Conservation (phyloP, 805 yeast species). For the Zygosaccharomyces pseudorouxii region DNA sequence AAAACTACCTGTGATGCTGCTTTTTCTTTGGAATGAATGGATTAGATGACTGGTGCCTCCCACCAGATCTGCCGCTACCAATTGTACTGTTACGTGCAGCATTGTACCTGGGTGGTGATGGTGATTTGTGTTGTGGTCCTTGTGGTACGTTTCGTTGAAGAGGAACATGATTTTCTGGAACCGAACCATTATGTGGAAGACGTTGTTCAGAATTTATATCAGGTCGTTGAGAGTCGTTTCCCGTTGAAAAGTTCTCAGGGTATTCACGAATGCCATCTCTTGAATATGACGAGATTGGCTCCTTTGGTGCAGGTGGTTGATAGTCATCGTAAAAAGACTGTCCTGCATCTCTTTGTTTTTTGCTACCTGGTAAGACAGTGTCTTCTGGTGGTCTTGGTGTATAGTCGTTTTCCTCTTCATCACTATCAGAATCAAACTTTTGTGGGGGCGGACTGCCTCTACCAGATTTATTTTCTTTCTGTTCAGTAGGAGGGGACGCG, state of each 20-base stretch:
- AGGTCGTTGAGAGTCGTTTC: background rate
- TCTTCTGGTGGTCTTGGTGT: slow-evolving; percentile 7
- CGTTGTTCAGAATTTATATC: background rate
- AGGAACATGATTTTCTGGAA: background rate
- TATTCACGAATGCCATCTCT: background rate
- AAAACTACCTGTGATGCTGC: slow-evolving; percentile 11
- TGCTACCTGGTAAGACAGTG: background rate
- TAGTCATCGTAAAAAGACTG: background rate
- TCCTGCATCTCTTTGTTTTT: background rate
- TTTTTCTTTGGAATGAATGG: slow-evolving; percentile 28
- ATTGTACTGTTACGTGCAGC: slow-evolving; percentile 8
- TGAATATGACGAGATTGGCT: background rate
- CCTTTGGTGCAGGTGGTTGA: background rate
- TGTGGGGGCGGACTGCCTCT: background rate
- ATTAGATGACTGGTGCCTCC: slow-evolving; percentile 14
- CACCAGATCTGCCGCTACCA: slow-evolving; percentile 6
- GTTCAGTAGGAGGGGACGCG: background rate
- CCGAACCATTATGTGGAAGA: background rate
- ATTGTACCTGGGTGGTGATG: slow-evolving; percentile 1
- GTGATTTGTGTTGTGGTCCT: background rate
- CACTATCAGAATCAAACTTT: background rate
- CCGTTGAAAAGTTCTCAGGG: background rate
- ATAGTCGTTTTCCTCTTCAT: slow-evolving; percentile 17
- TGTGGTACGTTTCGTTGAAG: background rate
- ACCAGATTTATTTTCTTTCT: background rate